A percentile compares a stretch with the other conserved stretches of the same genome.
Evolutionary conservation across 2,329 filamentous ascomycete genomes (phyloP).

Genomic region (Cercospora nicotianae): DNA sequence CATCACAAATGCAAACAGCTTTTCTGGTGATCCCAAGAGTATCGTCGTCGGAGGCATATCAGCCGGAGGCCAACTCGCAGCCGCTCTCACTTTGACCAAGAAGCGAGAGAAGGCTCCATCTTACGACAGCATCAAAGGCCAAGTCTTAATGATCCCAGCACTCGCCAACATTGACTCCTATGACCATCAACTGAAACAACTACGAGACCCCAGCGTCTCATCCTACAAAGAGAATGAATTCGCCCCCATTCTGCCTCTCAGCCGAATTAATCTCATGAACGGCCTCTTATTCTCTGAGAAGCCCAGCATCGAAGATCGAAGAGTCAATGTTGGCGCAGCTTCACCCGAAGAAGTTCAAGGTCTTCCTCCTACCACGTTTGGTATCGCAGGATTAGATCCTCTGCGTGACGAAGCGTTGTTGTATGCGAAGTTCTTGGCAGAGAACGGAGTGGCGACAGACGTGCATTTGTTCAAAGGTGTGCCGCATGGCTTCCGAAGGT

Average conservation of each 20-base stretch:
- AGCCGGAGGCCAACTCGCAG: conserved; percentile 49
- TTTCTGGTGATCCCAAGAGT: conserved; percentile 44
- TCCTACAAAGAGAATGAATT: conserved; percentile 50
- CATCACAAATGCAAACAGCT: conserved; percentile 43
- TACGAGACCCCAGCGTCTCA: conserved; percentile 44
- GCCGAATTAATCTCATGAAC: conserved; percentile 38
- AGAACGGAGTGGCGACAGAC: conserved; percentile 52
- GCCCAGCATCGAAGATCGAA: conserved; percentile 37
- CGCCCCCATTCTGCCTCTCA: conserved; percentile 53
- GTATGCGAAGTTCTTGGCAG: conserved; percentile 47
- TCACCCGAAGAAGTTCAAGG: conserved; percentile 41
- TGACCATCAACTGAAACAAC: conserved; percentile 37
- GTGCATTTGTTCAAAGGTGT: conserved; percentile 53
- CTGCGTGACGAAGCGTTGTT: conserved; percentile 53
- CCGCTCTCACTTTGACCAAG: conserved; percentile 47
- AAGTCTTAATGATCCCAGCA: conserved; percentile 54
- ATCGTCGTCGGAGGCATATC: conserved; percentile 54
- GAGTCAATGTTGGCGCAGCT: conserved; percentile 45
- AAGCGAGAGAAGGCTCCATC: conserved; percentile 31
- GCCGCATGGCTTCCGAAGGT: conserved; percentile 55
- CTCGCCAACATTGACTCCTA: conserved; percentile 44
- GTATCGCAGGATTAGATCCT: conserved; percentile 50
- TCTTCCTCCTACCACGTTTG: conserved; percentile 49
- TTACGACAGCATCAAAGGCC: conserved; percentile 47
- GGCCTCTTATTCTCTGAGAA: conserved; percentile 8